Base-by-base conservation (phyloP, 805 yeast species). In the Jamesozyma hellenica region DNA sequence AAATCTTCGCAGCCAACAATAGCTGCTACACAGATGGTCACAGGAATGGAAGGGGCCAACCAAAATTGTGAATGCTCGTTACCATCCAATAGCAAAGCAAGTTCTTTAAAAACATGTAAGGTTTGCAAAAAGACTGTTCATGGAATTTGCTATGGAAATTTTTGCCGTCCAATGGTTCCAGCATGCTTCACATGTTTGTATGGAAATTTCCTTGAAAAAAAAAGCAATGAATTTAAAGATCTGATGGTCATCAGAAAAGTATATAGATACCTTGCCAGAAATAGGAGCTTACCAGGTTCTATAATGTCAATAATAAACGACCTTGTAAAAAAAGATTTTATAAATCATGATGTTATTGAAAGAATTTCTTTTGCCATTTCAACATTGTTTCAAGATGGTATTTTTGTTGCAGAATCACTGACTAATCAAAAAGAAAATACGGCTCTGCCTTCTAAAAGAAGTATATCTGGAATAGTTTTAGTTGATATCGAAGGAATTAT, bases 221-320 rank as follows among this genome's bases (percentile, higher is more conserved):
- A 49, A 1, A 45, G 52, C 26, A 19, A 42, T 2, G 48, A 52
- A 18, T 48, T 64, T 32, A 38, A 47, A 21, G 48, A 58, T 13
- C 43, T 69, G 26, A 55, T 66, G 60, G 53, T 63, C 38, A 32
- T 58, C 3, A 59, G 75, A 43, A 63, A 58, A 38, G 44, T 64
- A 15, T 64, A 52, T 49, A 49, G 58, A 33, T 45, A 53, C 11
- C 35, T 63, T 14, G 43, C 44, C 1, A 50, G 50, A 21, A 41
- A 35, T 14, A 49, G 45, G 18, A 28, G 38, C 2, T 45, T 53
- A 36, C 68, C 49, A 23, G 14, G 43, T 28, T 38, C 49, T 31
- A 19, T 51, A 23, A 30, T 41, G 29, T 35, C 34, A 13, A 45
- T 57, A 25, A 23, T 27, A 44, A 35, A 51, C 34, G 42, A 33